Base-by-base conservation (phyloP, 805 yeast species). In the Zygosaccharomyces bailii region DNA sequence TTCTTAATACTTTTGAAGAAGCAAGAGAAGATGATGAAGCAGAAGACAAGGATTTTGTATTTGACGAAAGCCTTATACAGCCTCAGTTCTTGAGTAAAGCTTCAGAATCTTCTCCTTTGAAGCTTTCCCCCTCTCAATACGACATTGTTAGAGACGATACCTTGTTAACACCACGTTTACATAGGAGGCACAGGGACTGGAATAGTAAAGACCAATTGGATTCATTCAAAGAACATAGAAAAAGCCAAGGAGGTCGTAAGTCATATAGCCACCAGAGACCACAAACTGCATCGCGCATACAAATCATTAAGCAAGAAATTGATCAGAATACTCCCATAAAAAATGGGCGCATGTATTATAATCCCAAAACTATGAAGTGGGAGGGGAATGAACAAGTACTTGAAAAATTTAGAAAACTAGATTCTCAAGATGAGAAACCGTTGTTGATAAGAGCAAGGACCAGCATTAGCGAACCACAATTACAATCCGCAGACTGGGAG, bases 301-400 rank as follows among this genome's bases (percentile, higher is more conserved):
- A 54, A 45, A 60, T 60, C 6, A 60, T 63, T 18, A 63, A 61
- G 43, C 66, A 63, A 51, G 63, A 60, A 29, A 61, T 63, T 9
- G 68, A 61, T 40, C 55, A 54, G 23, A 60, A 63, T 42, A 61
- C 66, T 5, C 67, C 66, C 3, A 50, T 61, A 19, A 57, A 59
- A 39, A 60, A 59, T 29, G 65, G 64, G 1, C 44, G 53, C 6
- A 59, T 60, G 61, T 43, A 49, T 33, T 61, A 61, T 45, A 57
- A 60, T 44, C 66, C 66, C 3, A 49, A 55, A 32, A 57, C 57
- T 5, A 49, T 54, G 53, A 54, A 45, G 25, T 61, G 66, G 68
- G 63, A 57, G 44, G 66, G 65, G 11, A 57, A 60, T 37, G 62
- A 56, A 25, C 50, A 54, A 18, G 39, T 56, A 3, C 45, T 61